phyloP scores from a whole-genome alignment of 2,329 filamentous ascomycete species.

The Daldinia eschscholtzii region DNA sequence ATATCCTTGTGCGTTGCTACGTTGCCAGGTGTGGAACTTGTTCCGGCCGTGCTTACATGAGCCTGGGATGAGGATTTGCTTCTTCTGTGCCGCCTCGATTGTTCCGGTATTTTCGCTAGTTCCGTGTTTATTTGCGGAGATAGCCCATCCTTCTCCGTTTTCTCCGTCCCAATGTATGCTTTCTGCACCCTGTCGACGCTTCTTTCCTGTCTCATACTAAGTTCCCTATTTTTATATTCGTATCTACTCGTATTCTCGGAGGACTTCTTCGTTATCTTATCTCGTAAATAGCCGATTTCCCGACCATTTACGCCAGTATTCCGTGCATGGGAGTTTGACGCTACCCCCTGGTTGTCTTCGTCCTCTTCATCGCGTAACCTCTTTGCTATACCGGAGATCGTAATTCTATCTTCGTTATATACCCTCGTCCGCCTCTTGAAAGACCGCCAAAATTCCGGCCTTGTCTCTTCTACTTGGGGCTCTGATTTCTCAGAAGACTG shows the following conservation, averaged over 20 bases:
- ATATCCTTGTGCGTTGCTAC: conserved; percentile 9
- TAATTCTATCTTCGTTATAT: not conserved
- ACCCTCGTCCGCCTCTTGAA: conserved; percentile 25
- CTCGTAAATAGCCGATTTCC: conserved; percentile 9
- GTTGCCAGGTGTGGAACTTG: conserved; percentile 28
- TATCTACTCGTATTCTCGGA: not conserved
- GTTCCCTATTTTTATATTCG: not conserved
- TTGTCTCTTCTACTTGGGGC: not conserved
- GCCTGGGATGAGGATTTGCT: conserved; percentile 29
- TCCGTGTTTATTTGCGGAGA: not conserved
- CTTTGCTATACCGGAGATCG: not conserved
- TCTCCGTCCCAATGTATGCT: conserved; percentile 7
- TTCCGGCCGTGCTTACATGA: conserved; percentile 24
- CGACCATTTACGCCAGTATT: conserved; percentile 23
- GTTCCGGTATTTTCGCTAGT: conserved; percentile 7
- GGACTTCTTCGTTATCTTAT: not conserved
- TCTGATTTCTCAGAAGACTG: conserved; percentile 12
- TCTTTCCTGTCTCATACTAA: not conserved
- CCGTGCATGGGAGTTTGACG: conserved; percentile 8
- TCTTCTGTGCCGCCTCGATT: conserved; percentile 11
- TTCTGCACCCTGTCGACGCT: not conserved
- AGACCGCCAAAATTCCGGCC: conserved; percentile 30
- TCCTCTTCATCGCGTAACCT: conserved; percentile 1
- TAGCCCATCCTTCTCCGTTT: conserved; percentile 5
- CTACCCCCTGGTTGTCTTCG: not conserved